Evolutionary conservation across 2,329 filamentous ascomycete genomes (phyloP).

Genomic region (Fusarium musae): DNA sequence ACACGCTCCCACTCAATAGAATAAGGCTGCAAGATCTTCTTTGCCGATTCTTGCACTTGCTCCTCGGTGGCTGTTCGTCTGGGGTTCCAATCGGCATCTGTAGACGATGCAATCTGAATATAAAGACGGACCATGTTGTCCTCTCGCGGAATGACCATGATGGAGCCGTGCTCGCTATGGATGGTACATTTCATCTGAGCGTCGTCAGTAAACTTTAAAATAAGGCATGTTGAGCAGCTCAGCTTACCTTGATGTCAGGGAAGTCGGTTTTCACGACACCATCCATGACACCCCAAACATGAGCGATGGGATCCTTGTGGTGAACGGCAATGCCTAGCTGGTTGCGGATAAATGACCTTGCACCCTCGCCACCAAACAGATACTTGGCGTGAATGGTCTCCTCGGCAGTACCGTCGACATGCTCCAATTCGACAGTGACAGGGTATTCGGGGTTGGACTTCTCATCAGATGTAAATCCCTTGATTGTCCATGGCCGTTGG

Average conservation of each 20-base stretch:
- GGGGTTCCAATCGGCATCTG: conserved; percentile 69
- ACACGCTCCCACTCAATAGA: conserved; percentile 73
- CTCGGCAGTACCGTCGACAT: conserved; percentile 75
- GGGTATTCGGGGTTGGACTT: conserved; percentile 73
- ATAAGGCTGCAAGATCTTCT: conserved; percentile 74
- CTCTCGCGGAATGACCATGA: conserved; percentile 83
- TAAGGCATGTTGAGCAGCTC: neutral
- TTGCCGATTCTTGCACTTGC: conserved; percentile 72
- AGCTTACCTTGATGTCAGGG: conserved; percentile 75
- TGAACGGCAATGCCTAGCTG: conserved; percentile 76
- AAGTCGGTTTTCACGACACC: conserved; percentile 78
- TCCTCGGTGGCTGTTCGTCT: conserved; percentile 71
- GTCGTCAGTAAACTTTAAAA: conserved; percentile 54
- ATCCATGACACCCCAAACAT: conserved; percentile 83
- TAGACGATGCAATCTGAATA: conserved; percentile 73
- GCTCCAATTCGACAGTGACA: conserved; percentile 80
- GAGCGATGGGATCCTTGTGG: conserved; percentile 74
- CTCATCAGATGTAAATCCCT: conserved; percentile 69
- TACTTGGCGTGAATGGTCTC: conserved; percentile 78
- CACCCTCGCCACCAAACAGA: conserved; percentile 77
- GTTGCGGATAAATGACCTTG: conserved; percentile 72
- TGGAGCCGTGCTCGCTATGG: conserved; percentile 77
- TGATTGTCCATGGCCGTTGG: conserved; percentile 73
- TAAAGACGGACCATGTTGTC: conserved; percentile 75
- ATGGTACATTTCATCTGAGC: conserved; percentile 77